Base-by-base conservation (phyloP, 1,139 yeast genomes). In the Suhomyces atakaporum region DNA sequence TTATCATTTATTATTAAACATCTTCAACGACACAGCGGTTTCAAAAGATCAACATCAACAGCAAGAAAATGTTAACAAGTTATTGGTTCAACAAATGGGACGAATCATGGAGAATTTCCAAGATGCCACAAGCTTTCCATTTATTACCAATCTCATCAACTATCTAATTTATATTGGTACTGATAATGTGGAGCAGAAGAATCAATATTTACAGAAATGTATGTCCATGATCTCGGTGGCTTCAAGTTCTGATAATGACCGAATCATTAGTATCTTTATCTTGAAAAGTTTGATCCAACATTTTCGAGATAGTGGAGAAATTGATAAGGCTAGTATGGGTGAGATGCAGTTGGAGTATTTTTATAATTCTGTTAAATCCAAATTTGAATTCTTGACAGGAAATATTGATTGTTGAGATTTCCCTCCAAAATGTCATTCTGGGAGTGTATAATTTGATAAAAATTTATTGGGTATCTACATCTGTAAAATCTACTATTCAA, bases 321-420 rank as follows among this genome's bases (percentile, higher is more conserved):
- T 43, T 21, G 61, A 57, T 28, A 51, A 53, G 34, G 56, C 54
- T 5, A 45, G 43, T 19, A 45, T 59, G 50, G 54, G 54, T 1
- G 53, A 55, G 26, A 45, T 58, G 16, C 63, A 59, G 39, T 35
- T 56, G 18, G 48, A 52, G 31, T 47, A 45, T 31, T 42, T 50
- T 18, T 27, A 36, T 19, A 49, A 51, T 16, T 25, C 41, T 6
- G 40, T 57, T 14, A 31, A 30, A 2, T 42, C 42, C 7, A 53
- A 53, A 38, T 54, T 56, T 36, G 31, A 29, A 7, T 52, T 54
- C 23, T 38, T 47, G 21, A 32, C 27, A 16, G 35, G 26, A 7
- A 45, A 44, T 33, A 27, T 39, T 19, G 39, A 34, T 27, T 15
- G 28, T 11, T 12, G n/a, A n/a, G n/a, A n/a, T n/a, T n/a, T n/a